Conservation (phyloP, 192 early-diverging fungal genomes). For the Coemansia sp. region DNA sequence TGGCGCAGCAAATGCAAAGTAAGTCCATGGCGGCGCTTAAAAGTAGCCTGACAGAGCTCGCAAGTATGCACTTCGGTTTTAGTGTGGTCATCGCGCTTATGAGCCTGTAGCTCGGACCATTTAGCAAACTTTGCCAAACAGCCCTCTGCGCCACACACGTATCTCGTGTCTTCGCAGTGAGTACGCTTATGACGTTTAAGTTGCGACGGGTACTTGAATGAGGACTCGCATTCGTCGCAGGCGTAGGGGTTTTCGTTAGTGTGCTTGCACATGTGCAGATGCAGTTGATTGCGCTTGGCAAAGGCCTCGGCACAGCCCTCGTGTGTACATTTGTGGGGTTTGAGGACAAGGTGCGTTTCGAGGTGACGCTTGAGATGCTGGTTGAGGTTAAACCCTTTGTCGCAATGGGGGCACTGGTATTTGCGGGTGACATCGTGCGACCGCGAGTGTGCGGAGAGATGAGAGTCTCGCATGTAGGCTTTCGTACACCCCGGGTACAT, state of each 20-base stretch:
- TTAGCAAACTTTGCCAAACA: slow-evolving; percentile 44
- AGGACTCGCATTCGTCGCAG: slow-evolving; percentile 36
- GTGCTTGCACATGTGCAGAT: slow-evolving; percentile 47
- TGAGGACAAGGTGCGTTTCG: slow-evolving; percentile 31
- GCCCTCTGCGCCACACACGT: slow-evolving; percentile 29
- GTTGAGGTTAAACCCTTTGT: slow-evolving; percentile 47
- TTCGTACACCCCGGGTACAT: slow-evolving; percentile 71
- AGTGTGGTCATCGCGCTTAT: slow-evolving; percentile 32
- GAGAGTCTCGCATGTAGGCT: slow-evolving; percentile 62
- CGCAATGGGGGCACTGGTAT: slow-evolving; percentile 39
- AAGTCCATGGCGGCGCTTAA: slow-evolving; percentile 33
- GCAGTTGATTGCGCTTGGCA: slow-evolving; percentile 54
- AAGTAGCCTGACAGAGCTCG: slow-evolving; percentile 30
- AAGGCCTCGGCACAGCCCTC: slow-evolving; percentile 44
- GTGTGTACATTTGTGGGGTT: slow-evolving; percentile 40
- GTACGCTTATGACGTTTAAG: slow-evolving; percentile 34
- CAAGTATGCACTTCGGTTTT: slow-evolving; percentile 23
- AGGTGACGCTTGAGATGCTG: slow-evolving; percentile 59
- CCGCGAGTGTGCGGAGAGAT: slow-evolving; percentile 33
- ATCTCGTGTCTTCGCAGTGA: slow-evolving; percentile 27
- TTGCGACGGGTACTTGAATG: slow-evolving; percentile 54
- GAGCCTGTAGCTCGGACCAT: slow-evolving; percentile 55
- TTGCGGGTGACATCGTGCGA: slow-evolving; percentile 22
- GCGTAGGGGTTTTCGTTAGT: slow-evolving; percentile 43
- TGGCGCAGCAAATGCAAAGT: slow-evolving; percentile 36